Percentiles rank a stretch among this genome's conserved stretches.
Conservation (phyloP, 805 yeast genomes). For the Candida quercuum region DNA sequence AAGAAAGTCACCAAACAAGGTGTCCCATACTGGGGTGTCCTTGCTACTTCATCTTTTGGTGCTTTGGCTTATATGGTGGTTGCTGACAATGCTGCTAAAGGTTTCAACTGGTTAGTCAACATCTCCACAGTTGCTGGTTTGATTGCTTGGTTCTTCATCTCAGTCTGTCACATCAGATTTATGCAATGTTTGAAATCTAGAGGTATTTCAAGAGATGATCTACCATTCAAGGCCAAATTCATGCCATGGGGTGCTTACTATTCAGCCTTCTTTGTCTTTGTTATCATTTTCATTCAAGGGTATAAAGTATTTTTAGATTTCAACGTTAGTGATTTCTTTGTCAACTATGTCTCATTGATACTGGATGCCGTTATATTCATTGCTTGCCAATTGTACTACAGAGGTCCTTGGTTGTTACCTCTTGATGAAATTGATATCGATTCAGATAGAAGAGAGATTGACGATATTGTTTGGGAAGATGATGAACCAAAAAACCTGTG, state of each 20-base stretch:
- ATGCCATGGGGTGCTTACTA: conserved; percentile 70
- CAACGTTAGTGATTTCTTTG: conserved; percentile 54
- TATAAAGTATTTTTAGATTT: conserved; percentile 56
- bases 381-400: conserved; percentile 48
- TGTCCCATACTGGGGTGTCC: conserved; percentile 56
- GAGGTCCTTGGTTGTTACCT: conserved; percentile 35
- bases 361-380: conserved; percentile 53
- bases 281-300: conserved; percentile 71
- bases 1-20: conserved; percentile 47
- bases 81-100: conserved; percentile 47
- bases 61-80: conserved; percentile 53
- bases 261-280: conserved; percentile 45
- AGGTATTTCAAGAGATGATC: conserved; percentile 58
- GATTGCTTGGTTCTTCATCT: conserved; percentile 66
- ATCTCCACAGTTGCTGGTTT: conserved; percentile 73
- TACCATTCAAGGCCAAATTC: conserved; percentile 67
- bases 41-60: conserved; percentile 55
- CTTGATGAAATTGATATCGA: conserved; percentile 22
- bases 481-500: conserved; percentile 44
- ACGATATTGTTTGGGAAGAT: conserved; percentile 49
- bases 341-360: conserved; percentile 70
- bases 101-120: conserved; percentile 68
- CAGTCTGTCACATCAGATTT: conserved; percentile 66
- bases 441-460: conserved; percentile 24
- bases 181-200: conserved; percentile 59